Conservation (phyloP, 495 filamentous ascomycete genomes). For the Podospora anserina region DNA sequence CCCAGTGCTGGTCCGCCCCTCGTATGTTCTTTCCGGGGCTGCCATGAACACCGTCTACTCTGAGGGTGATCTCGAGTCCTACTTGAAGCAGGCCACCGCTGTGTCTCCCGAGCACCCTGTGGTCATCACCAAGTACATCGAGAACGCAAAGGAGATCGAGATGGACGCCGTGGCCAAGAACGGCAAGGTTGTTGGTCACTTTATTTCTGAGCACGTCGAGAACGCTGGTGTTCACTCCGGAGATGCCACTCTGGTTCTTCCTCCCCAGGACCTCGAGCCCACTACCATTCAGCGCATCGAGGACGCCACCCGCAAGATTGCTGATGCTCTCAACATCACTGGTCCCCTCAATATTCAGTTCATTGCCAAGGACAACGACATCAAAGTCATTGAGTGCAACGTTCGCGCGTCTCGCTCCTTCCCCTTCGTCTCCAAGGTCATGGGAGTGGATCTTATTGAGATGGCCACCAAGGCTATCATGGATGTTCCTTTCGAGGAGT, state of each 20-base stretch:
- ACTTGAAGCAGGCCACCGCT: conserved; percentile 81
- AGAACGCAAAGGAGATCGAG: conserved; percentile 95
- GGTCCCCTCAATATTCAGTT: conserved; percentile 99
- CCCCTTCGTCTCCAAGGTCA: conserved; percentile 97
- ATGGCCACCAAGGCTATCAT: conserved; percentile 99
- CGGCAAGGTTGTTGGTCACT: conserved; percentile 85
- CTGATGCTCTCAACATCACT: conserved; percentile 89
- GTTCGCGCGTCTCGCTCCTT: conserved; percentile 94
- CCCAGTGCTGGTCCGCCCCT: conserved; percentile 89
- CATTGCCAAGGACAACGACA: conserved; percentile 98
- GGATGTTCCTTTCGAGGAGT: conserved; percentile 73
- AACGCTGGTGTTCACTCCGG: conserved; percentile 96
- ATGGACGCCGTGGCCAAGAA: conserved; percentile 90
- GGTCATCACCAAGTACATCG: conserved; percentile 98
- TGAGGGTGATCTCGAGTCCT: conserved; percentile 80
- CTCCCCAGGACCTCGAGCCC: conserved; percentile 86
- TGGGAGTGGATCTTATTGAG: conserved; percentile 97
- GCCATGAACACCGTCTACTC: conserved; percentile 97
- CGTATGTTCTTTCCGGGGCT: conserved; percentile 93
- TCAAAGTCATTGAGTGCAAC: conserved; percentile 99
- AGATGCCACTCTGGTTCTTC: conserved; percentile 89
- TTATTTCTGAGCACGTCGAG: conserved; percentile 94
- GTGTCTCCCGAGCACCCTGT: conserved; percentile 96
- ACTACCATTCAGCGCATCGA: conserved; percentile 89
- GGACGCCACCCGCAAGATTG: conserved; percentile 94